These are phyloP conservation scores for Gossypium sturtianum DNA, from an alignment of 345 rosid species.

Conservation along the genomic window DNA sequence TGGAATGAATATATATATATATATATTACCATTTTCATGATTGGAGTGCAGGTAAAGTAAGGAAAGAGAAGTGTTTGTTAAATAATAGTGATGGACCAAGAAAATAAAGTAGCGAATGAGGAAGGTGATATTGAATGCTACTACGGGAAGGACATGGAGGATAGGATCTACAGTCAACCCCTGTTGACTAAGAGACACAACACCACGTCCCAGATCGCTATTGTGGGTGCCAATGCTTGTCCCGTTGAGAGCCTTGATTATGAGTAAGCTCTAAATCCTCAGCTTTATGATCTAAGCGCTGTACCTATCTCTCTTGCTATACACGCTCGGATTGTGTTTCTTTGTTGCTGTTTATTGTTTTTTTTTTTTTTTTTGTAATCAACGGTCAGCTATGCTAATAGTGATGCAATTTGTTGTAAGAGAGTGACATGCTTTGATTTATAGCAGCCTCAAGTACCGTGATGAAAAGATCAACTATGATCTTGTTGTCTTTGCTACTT, in stretches of 20 bases:
- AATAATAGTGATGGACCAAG: conserved; percentile 18
- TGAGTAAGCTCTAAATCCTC: conserved; percentile 22
- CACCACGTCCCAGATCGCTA: conserved; percentile 45
- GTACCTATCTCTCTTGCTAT: too few relatives aligned
- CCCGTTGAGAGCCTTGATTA: conserved; percentile 49
- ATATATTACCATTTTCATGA: background rate
- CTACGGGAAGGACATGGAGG: background rate
- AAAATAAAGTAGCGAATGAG: background rate
- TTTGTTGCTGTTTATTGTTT: background rate
- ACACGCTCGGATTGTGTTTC: background rate
- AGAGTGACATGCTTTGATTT: background rate
- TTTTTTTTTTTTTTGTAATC: background rate
- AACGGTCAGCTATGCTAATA: background rate
- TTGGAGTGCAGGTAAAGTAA: background rate
- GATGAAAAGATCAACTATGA: background rate
- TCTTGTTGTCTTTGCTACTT: background rate
- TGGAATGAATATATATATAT: background rate
- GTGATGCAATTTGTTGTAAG: background rate
- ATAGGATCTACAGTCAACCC: conserved; percentile 33
- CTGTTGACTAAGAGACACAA: conserved; percentile 35
- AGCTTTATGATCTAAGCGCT: background rate
- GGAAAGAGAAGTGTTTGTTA: background rate
- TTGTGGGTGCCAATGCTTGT: conserved; percentile 40
- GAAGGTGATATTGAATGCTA: conserved; percentile 26
- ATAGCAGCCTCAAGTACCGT: background rate